Conservation (phyloP, 768 basidiomycete genomes). For the Kwoniella pini region DNA sequence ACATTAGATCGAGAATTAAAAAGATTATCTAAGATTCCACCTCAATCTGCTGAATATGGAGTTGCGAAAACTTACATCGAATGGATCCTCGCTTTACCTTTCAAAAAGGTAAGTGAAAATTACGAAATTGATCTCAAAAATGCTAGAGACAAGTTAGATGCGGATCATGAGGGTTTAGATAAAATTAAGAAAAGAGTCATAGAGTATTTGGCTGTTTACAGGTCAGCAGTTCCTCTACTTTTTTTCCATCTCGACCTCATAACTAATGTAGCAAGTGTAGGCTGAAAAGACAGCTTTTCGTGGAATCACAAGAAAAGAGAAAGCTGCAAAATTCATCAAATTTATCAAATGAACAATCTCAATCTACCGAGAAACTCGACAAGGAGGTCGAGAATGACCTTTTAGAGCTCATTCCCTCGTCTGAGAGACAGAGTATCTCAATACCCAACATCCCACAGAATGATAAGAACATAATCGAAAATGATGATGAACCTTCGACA, state of each 20-base stretch:
- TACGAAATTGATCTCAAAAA: conserved; percentile 54
- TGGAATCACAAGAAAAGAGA: conserved; percentile 25
- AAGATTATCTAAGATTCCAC: conserved; percentile 80
- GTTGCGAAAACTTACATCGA: conserved; percentile 74
- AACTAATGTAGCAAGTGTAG: conserved; percentile 1
- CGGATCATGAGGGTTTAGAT: conserved; percentile 88
- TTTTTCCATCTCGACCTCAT: not conserved
- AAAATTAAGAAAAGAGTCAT: conserved; percentile 88
- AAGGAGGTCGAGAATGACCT: conserved; percentile 62
- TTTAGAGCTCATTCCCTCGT: conserved; percentile 56
- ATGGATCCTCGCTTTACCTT: conserved; percentile 83
- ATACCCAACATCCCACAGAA: not conserved
- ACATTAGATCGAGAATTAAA: conserved; percentile 81
- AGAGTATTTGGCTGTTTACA: conserved; percentile 86
- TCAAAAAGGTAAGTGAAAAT: conserved; percentile 57
- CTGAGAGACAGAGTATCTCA: conserved; percentile 19
- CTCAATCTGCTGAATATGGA: conserved; percentile 85
- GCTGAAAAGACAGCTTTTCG: conserved; percentile 52
- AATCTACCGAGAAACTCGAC: conserved; percentile 13
- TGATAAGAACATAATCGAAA: too few relatives aligned
- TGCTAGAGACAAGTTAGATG: conserved; percentile 78
- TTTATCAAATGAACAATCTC: conserved; percentile 9
- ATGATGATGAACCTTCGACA: conserved; percentile 31
- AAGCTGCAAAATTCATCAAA: not conserved
- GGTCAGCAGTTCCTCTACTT: conserved; percentile 47